Base-by-base conservation (phyloP, 495 filamentous ascomycete species). In the Thermothielavioides terrestris region DNA sequence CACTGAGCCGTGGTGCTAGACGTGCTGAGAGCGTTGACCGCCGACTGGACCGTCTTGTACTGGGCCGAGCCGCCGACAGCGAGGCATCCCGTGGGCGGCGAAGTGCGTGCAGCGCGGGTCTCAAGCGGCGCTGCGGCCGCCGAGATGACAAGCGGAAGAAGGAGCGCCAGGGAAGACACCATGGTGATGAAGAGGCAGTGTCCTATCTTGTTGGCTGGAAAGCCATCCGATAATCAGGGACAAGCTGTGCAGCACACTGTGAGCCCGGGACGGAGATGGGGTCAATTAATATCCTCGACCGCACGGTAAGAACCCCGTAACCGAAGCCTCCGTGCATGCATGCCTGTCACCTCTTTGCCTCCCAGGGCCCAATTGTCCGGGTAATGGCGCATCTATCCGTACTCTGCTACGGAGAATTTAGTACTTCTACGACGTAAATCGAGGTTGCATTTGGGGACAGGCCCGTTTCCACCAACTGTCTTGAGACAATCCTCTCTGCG, bases 21-120 rank as follows among this genome's bases (percentile, higher is more conserved):
- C 11, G 69, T 74, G 50, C 64, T 69, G 27, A 84, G 66, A 11
- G 78, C 68, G 46, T 74, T 53, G 37, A 86, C 71, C 20, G 82
- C 83, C 8, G 68, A 60, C 61, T 77, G 75, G 46, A 86, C 66
- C 63, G 78, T 73, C 4, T 41, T 40, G 58, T 72, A 77, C 30
- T 68, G 60, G 40, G 62, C 68, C 10, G 65, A 59, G 21, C 70
- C 70, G 46, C 69, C 65, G 25, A 82, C 79, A 18, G 71, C 63
- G 17, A 80, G 67, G 31, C 78, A 76, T 9, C 71, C 69, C 17
- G 69, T 52, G 0, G 78, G 79, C 3, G 77, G 59, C n/a, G 68
- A 64, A 14, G 70, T 77, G 31, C 77, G 72, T 32, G 63, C 60
- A 28, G 62, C 65, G 21, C 46, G 46, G 4, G 37, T 17, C 17